These are phyloP conservation scores for Brassica cretica DNA, from an alignment of 345 rosid species.

Conservation along the genomic window DNA sequence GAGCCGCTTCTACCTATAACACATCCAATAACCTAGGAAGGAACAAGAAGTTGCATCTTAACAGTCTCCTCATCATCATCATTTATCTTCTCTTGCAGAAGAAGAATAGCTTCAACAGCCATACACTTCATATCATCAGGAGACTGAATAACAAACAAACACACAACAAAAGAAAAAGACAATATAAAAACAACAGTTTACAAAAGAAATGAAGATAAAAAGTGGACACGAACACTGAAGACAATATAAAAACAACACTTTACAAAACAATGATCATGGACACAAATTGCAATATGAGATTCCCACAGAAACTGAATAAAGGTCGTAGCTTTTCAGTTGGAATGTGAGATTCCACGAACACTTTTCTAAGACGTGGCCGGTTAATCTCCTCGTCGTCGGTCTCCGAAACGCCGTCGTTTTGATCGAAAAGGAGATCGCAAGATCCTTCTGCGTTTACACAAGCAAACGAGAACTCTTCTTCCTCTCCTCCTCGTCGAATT, in stretches of 20 bases:
- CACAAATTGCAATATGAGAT: neutral
- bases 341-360: conserved; percentile 38
- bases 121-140: conserved; percentile 4
- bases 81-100: conserved; percentile 8
- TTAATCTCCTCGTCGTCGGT: neutral
- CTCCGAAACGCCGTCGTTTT: conserved; percentile 13
- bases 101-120: conserved; percentile 6
- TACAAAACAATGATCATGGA: neutral
- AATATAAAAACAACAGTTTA: neutral
- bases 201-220: neutral
- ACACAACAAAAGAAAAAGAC: neutral
- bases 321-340: conserved; percentile 3
- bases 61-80: neutral
- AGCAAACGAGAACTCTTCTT: conserved; percentile 51
- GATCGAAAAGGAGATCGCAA: conserved; percentile 37
- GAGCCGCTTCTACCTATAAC: neutral
- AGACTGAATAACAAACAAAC: neutral
- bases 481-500: conserved; percentile 8
- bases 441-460: conserved; percentile 41
- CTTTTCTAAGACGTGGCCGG: conserved; percentile 42
- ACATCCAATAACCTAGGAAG: neutral
- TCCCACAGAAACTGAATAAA: neutral
- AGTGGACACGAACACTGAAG: neutral
- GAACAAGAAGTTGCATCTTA: conserved; percentile 14
- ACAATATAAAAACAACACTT: too few species aligned